phyloP scores from a whole-genome alignment of 495 filamentous ascomycete genomes.

The Daldinia bambusicola region DNA sequence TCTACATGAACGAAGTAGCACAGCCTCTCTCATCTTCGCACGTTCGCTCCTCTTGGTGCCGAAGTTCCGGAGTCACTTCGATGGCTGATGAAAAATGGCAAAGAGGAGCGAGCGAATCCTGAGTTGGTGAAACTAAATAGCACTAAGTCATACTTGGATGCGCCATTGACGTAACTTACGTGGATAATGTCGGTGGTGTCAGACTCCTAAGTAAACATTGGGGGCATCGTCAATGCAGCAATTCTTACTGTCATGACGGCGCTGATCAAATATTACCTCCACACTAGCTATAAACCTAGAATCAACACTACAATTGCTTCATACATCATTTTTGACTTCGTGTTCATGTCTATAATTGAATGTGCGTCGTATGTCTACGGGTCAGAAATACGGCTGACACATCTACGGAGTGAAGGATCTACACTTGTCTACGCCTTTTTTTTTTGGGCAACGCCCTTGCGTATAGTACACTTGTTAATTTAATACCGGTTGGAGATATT shows the following conservation, averaged over 20 bases:
- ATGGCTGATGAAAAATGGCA: not conserved
- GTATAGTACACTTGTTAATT: slow-evolving; percentile 24
- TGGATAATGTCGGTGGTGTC: not conserved
- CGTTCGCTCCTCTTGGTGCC: not conserved
- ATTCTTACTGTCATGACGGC: slow-evolving; percentile 21
- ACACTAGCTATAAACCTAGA: not conserved
- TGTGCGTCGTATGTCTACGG: slow-evolving; percentile 29
- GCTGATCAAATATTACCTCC: slow-evolving; percentile 23
- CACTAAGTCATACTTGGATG: slow-evolving; percentile 18
- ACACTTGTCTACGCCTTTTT: slow-evolving; percentile 23
- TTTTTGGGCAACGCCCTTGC: slow-evolving; percentile 27
- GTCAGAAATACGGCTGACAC: slow-evolving; percentile 30
- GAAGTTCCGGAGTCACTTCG: not conserved
- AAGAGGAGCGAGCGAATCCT: not conserved
- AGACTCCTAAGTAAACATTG: slow-evolving; percentile 1
- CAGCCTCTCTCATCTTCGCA: slow-evolving; percentile 31
- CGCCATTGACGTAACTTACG: not conserved
- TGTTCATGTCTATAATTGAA: slow-evolving; percentile 24
- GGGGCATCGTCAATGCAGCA: slow-evolving; percentile 18
- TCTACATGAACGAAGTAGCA: slow-evolving; percentile 49
- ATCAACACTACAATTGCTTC: not conserved
- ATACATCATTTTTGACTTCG: slow-evolving; percentile 3
- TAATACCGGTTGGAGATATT: slow-evolving; percentile 20
- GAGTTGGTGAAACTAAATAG: slow-evolving; percentile 25
- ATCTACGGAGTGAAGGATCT: slow-evolving; percentile 32